Evolutionary conservation across 805 yeast species (phyloP).

Genomic region (Yarrowia bubula): DNA sequence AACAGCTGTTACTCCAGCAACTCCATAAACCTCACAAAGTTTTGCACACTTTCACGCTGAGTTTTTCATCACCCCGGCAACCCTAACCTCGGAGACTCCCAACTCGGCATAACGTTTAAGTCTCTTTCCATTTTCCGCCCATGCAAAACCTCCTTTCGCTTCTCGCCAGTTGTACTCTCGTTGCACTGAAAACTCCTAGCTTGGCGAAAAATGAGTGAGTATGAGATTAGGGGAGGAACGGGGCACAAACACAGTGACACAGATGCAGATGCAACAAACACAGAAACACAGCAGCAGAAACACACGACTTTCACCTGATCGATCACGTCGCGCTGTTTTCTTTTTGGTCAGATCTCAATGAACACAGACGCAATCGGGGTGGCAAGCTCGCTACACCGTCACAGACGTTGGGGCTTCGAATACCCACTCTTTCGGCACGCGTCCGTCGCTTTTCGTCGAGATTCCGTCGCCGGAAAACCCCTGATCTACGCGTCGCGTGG

Average conservation of each 20-base stretch:
- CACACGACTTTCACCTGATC: too few species aligned
- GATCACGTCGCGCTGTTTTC: too few species aligned
- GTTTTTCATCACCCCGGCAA: not conserved
- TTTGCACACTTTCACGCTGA: constrained; percentile 21
- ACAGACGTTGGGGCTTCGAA: too few species aligned
- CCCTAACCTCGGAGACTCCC: constrained; percentile 24
- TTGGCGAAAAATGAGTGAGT: constrained; percentile 26
- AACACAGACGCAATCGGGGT: too few species aligned
- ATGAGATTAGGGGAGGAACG: not conserved
- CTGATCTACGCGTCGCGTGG: constrained; percentile 25
- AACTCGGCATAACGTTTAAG: constrained; percentile 14
- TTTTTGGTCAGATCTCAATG: too few species aligned
- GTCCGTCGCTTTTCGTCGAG: not conserved
- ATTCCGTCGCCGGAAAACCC: not conserved
- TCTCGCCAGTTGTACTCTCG: constrained; percentile 25
- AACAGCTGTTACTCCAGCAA: too few species aligned
- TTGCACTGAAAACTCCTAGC: constrained; percentile 18
- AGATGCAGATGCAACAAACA: not conserved
- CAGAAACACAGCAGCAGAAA: not conserved
- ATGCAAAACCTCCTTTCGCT: constrained; percentile 19
- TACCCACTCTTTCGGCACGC: too few species aligned
- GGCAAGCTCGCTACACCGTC: too few species aligned
- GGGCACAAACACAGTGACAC: not conserved
- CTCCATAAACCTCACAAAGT: too few species aligned
- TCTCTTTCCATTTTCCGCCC: constrained; percentile 22